These are phyloP conservation scores for Ambrosia trifida DNA, from an alignment of 129 eudicot genomes.

Conservation along the genomic window DNA sequence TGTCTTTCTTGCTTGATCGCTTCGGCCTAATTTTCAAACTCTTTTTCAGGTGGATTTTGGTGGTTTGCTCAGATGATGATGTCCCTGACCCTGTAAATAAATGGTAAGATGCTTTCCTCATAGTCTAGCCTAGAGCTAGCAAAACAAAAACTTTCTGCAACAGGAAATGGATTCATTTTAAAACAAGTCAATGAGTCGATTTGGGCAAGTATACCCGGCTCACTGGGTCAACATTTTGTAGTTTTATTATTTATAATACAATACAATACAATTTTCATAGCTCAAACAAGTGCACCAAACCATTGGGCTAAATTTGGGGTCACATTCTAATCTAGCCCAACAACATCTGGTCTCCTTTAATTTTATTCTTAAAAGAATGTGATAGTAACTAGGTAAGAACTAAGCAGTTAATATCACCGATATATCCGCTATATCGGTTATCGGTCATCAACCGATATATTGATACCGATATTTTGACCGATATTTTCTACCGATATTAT, in stretches of 20 bases:
- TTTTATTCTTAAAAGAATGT: neutral
- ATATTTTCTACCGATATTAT: too few species aligned
- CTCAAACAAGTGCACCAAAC: neutral
- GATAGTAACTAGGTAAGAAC: too few species aligned
- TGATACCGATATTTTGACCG: too few species aligned
- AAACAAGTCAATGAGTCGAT: neutral
- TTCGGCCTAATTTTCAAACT: conserved; percentile 55
- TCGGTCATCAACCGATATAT: too few species aligned
- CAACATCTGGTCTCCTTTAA: neutral
- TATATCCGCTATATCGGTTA: too few species aligned
- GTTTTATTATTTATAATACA: too few species aligned
- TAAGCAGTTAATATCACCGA: too few species aligned
- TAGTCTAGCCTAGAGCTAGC: neutral
- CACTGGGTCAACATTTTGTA: neutral
- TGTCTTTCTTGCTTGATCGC: conserved; percentile 52
- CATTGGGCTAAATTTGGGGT: too few species aligned
- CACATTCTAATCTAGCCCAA: too few species aligned
- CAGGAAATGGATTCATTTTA: neutral
- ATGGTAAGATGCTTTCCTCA: neutral
- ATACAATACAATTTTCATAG: neutral
- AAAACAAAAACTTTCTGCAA: neutral
- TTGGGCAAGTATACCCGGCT: neutral
- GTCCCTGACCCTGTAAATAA: conserved; percentile 31
- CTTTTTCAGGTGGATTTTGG: conserved; percentile 69
- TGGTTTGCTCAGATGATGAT: conserved; percentile 50